Evolutionary conservation across 2,329 filamentous ascomycete species (phyloP).

Genomic region (Colletotrichum lindemuthianum): DNA sequence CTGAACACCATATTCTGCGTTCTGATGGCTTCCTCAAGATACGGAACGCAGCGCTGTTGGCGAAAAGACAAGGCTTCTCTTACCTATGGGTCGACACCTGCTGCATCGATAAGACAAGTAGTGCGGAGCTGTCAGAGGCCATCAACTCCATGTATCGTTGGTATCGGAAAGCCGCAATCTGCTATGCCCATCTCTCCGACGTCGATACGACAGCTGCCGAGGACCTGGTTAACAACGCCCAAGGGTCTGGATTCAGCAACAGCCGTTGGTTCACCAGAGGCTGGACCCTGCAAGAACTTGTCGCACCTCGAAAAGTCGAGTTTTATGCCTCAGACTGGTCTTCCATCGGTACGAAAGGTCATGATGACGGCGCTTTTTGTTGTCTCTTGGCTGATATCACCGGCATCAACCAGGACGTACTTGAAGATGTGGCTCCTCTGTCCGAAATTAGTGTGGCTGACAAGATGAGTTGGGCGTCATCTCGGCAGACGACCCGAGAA

Average conservation of each 20-base stretch:
- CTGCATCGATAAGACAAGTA: conserved; percentile 41
- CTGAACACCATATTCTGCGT: too few species aligned
- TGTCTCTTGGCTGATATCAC: not conserved
- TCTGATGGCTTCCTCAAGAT: too few species aligned
- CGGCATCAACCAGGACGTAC: not conserved
- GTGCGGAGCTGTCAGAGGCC: conserved; percentile 37
- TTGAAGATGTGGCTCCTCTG: not conserved
- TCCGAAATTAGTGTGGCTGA: not conserved
- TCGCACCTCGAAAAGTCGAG: not conserved
- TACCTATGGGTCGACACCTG: conserved; percentile 38
- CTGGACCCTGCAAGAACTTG: conserved; percentile 7
- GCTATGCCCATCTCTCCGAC: conserved; percentile 36
- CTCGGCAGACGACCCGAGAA: conserved; percentile 36
- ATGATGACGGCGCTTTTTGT: too few species aligned
- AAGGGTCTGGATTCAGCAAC: not conserved
- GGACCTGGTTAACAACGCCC: too few species aligned
- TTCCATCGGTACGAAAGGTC: too few species aligned
- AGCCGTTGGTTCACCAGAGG: not conserved
- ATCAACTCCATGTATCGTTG: conserved; percentile 37
- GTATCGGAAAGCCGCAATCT: conserved; percentile 34
- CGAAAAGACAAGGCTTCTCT: too few species aligned
- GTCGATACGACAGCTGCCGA: not conserved
- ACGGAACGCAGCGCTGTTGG: too few species aligned
- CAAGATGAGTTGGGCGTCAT: conserved; percentile 43
- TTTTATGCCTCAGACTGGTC: not conserved